phyloP scores from a whole-genome alignment of 306 rosid species.

The Carpinus viminea region DNA sequence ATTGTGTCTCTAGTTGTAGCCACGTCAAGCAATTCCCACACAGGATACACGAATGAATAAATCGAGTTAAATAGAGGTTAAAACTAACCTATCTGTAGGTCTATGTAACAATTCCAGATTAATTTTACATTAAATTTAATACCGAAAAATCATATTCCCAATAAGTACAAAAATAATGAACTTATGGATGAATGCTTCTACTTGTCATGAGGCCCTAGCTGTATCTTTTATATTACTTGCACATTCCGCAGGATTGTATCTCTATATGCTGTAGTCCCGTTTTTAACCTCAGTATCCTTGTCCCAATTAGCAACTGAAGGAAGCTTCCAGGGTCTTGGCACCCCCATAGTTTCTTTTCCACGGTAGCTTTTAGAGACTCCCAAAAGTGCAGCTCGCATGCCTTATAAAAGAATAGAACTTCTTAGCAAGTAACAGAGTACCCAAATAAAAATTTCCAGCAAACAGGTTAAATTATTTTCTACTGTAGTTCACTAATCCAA shows the following conservation, averaged over 20 bases:
- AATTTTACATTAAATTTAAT: neutral
- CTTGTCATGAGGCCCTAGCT: constrained; percentile 5
- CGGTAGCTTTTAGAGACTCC: neutral
- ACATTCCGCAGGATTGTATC: neutral
- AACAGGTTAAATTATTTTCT: neutral
- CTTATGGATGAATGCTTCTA: constrained; percentile 7
- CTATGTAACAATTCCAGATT: constrained; percentile 6
- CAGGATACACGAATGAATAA: neutral
- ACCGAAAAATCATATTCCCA: constrained; percentile 3
- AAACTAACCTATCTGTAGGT: neutral
- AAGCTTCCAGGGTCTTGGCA: neutral
- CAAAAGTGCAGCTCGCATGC: neutral
- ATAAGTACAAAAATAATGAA: neutral
- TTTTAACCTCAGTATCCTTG: too few relatives aligned
- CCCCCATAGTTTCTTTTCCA: neutral
- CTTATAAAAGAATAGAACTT: neutral
- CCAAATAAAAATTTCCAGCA: neutral
- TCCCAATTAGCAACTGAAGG: neutral
- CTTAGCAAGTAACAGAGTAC: constrained; percentile 1
- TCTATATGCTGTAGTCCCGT: neutral
- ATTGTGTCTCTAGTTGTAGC: neutral
- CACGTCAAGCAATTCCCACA: neutral
- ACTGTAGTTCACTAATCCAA: neutral
- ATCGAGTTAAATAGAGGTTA: neutral
- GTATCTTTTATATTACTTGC: neutral